These are phyloP conservation scores for Periconia sp. DNA, from an alignment of 2,329 filamentous ascomycete genomes.

Conservation along the genomic window DNA sequence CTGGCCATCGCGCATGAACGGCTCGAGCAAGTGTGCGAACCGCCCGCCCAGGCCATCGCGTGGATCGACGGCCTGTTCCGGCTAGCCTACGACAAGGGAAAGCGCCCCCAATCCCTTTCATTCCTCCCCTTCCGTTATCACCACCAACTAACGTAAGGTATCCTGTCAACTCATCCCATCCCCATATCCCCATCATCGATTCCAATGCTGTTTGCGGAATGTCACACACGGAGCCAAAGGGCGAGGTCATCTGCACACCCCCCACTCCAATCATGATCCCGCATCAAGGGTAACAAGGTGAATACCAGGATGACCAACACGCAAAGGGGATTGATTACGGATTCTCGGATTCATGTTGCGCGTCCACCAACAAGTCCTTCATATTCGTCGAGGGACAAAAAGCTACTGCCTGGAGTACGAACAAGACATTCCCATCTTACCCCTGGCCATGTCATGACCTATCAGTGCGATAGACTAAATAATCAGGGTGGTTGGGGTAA, in stretches of 20 bases:
- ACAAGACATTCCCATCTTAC: not conserved
- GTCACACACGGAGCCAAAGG: slow-evolving; percentile 4
- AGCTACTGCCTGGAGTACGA: not conserved
- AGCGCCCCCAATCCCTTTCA: not conserved
- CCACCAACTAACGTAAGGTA: no score
- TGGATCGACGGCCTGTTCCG: slow-evolving; percentile 20
- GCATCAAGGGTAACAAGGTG: no score
- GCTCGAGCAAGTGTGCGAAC: slow-evolving; percentile 16
- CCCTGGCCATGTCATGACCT: not conserved
- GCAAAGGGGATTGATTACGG: no score
- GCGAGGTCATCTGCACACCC: slow-evolving; percentile 15
- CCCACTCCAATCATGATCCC: not conserved
- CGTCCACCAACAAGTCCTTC: not conserved
- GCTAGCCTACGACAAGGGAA: not conserved
- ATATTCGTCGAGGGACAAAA: not conserved
- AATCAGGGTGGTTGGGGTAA: no score
- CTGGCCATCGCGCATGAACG: slow-evolving; percentile 17
- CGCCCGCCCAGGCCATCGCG: slow-evolving; percentile 13
- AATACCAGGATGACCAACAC: no score
- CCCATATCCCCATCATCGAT: not conserved
- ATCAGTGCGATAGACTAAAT: no score
- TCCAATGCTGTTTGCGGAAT: slow-evolving; percentile 1
- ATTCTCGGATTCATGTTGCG: no score
- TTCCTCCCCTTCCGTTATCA: not conserved
- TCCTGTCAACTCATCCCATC: no score